Conservation (phyloP, 306 rosid genomes). For the Trichosanthes cucumerina region DNA sequence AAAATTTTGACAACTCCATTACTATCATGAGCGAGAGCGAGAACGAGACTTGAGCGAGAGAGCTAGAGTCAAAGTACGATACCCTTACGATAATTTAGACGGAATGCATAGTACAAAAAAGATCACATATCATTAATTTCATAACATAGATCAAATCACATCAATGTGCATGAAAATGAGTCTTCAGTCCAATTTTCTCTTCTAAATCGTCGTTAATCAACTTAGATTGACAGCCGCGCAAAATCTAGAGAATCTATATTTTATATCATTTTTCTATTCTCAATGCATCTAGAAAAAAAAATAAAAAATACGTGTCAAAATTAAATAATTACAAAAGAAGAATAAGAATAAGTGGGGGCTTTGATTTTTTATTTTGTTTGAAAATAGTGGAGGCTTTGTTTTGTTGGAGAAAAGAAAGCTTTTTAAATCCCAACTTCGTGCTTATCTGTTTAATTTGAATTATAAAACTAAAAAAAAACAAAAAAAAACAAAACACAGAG, state of each 20-base stretch:
- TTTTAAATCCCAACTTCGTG: conserved; percentile 3
- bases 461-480: too few species aligned
- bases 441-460: not conserved
- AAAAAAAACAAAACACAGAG: not conserved
- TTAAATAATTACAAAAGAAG: not conserved
- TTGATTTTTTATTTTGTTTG: too few species aligned
- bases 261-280: not conserved
- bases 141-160: too few species aligned
- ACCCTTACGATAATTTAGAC: too few species aligned
- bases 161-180: too few species aligned
- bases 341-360: not conserved
- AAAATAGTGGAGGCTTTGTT: not conserved
- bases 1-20: too few species aligned
- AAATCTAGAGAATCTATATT: not conserved
- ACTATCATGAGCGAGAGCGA: too few species aligned
- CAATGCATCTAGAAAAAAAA: not conserved
- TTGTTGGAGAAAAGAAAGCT: not conserved
- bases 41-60: too few species aligned
- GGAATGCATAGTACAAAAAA: too few species aligned
- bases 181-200: too few species aligned
- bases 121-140: too few species aligned
- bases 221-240: not conserved
- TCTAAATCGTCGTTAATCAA: not conserved
- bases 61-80: too few species aligned
- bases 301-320: not conserved